phyloP scores from a whole-genome alignment of 2,329 filamentous ascomycete genomes.

The Arthrobotrys conoides region DNA sequence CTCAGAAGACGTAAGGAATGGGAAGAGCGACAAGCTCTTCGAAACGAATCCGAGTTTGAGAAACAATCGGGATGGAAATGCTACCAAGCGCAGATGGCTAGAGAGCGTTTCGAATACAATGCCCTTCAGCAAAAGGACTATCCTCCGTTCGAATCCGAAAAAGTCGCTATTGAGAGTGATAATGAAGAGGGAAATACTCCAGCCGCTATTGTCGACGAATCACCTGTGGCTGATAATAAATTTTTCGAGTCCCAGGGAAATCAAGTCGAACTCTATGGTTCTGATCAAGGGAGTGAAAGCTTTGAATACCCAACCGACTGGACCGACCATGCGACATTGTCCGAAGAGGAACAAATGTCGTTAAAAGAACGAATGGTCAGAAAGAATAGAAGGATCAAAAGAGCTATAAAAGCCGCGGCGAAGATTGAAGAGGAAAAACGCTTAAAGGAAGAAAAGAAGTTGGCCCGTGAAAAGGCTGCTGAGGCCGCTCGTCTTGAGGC shows the following conservation, averaged over 20 bases:
- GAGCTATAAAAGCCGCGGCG: background rate
- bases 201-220: background rate
- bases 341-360: constrained; percentile 5
- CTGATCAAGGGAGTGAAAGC: background rate
- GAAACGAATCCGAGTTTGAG: background rate
- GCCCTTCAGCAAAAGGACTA: background rate
- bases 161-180: too few species aligned
- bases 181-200: background rate
- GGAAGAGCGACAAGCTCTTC: background rate
- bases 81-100: background rate
- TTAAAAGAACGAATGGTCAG: constrained; percentile 10
- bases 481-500: background rate
- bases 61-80: background rate
- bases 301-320: constrained; percentile 21
- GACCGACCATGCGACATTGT: constrained; percentile 6
- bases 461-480: constrained; percentile 8
- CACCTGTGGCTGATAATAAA: background rate
- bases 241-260: background rate
- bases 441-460: constrained; percentile 5
- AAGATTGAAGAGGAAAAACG: background rate
- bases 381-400: background rate
- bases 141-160: background rate
- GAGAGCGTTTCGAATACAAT: background rate
- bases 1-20: background rate
- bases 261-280: background rate